Conservation (phyloP, 176 grass and related monocot genomes). For the Raddia guianensis region DNA sequence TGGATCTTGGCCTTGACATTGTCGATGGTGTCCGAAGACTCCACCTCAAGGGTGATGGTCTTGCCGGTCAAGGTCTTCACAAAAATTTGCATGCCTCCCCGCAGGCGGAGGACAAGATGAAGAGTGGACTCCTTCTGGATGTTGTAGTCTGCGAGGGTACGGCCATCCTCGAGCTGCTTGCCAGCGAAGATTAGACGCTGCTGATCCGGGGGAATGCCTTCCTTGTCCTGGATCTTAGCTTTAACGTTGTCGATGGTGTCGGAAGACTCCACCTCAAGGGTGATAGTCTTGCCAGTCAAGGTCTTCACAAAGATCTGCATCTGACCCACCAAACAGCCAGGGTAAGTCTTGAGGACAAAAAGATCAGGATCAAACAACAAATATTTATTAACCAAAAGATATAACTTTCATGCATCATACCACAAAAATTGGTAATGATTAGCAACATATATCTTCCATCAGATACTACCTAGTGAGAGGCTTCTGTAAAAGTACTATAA, state of each 20-base stretch:
- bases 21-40: conserved; percentile 60
- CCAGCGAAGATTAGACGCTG: conserved; percentile 61
- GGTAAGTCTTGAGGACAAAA: not conserved
- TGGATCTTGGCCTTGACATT: conserved; percentile 70
- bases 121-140: conserved; percentile 73
- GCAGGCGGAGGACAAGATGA: conserved; percentile 44
- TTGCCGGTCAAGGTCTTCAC: conserved; percentile 58
- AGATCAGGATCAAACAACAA: not conserved
- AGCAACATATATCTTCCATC: not conserved
- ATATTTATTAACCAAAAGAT: not conserved
- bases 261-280: conserved; percentile 48
- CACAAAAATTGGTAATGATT: not conserved
- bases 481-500: not conserved
- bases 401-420: not conserved
- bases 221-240: conserved; percentile 69
- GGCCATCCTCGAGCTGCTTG: conserved; percentile 68
- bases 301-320: conserved; percentile 75
- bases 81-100: conserved; percentile 66
- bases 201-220: conserved; percentile 74
- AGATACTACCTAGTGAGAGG: not conserved
- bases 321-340: not conserved
- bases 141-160: conserved; percentile 71
- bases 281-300: conserved; percentile 61
- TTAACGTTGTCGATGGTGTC: conserved; percentile 45
- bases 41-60: conserved; percentile 67